Base-by-base conservation (phyloP, 495 filamentous ascomycete genomes). In the Entonaema liquescens region DNA sequence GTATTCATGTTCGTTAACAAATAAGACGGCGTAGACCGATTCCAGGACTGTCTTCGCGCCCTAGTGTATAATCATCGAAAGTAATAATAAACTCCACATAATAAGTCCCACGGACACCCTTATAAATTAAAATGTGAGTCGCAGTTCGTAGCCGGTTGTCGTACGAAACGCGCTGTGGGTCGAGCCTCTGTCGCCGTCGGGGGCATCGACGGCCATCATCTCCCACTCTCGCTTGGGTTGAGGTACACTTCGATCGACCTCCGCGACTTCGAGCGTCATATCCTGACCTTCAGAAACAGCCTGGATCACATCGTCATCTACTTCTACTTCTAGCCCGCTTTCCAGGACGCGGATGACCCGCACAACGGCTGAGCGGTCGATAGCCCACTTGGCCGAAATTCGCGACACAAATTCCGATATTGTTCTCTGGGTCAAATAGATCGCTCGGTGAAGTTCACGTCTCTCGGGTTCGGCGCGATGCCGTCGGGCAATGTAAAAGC, bases 271-370 rank as follows among this genome's bases (percentile, higher is more conserved):
- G 52, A 88, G 78, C 2, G 71, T 84, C 89, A 99, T 94, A 73
- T 97, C 95, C 74, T 98, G 93, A 7, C 94, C 93, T 80, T 99
- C 95, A 0, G 89, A 85, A 15, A 98, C 83, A 77, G 94, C 91
- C n/a, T 86, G 86, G 19, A 99, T 89, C 29, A 95, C 89, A 53
- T 97, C 93, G 67, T 99, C 92, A 77, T 99, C 95, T 59, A 98
- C 84, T 76, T 94, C 89, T 50, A 99, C 90, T 69, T 91, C 87
- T 4, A 98, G 77, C 0, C 94, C 93, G 62, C 87, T 87, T 23
- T 86, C 79, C 25, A 91, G 90, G 62, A 94, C 82, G 36, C 85
- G 92, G 23, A 97, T 77, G 1, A 90, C 89, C 29, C 91, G 89
- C 12, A 88, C 78, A 42, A 98, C 87, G 31, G 85, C 86, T 2